These are phyloP conservation scores for Pseudogymnoascus sp. DNA, from an alignment of 2,329 filamentous ascomycete genomes.

Conservation along the genomic window DNA sequence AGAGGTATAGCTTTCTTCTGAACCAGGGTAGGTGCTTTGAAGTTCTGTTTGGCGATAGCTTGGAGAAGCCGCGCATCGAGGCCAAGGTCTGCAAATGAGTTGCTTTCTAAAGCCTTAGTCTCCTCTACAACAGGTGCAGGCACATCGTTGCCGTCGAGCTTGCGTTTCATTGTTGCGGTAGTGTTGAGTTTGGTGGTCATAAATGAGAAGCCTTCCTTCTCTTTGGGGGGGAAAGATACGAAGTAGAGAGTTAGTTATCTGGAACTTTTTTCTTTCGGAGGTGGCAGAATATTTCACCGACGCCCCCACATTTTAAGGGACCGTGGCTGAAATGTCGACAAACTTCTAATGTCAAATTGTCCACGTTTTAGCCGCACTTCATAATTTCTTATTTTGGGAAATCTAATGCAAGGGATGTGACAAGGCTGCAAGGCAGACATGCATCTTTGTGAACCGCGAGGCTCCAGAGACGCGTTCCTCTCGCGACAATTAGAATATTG, in stretches of 20 bases:
- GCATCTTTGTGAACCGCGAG: not conserved
- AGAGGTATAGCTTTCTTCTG: slow-evolving; percentile 83
- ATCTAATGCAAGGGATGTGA: no score
- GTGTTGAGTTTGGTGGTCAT: slow-evolving; percentile 12
- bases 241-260: slow-evolving; percentile 7
- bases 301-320: not conserved
- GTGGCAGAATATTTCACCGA: not conserved
- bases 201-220: slow-evolving; percentile 12
- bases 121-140: slow-evolving; percentile 33
- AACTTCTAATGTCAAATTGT: not conserved
- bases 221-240: slow-evolving; percentile 12
- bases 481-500: not conserved
- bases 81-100: slow-evolving; percentile 65
- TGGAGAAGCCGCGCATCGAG: slow-evolving; percentile 82
- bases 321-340: not conserved
- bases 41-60: slow-evolving; percentile 76
- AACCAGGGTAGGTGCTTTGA: slow-evolving; percentile 77
- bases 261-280: slow-evolving; percentile 9
- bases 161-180: slow-evolving; percentile 47
- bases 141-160: slow-evolving; percentile 50
- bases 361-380: not conserved
- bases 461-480: not conserved
- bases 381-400: no score
- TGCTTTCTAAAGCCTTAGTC: slow-evolving; percentile 21
- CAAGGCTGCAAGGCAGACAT: not conserved